Base-by-base conservation (phyloP, 1,284 basidiomycete genomes). In the Somion occarium region DNA sequence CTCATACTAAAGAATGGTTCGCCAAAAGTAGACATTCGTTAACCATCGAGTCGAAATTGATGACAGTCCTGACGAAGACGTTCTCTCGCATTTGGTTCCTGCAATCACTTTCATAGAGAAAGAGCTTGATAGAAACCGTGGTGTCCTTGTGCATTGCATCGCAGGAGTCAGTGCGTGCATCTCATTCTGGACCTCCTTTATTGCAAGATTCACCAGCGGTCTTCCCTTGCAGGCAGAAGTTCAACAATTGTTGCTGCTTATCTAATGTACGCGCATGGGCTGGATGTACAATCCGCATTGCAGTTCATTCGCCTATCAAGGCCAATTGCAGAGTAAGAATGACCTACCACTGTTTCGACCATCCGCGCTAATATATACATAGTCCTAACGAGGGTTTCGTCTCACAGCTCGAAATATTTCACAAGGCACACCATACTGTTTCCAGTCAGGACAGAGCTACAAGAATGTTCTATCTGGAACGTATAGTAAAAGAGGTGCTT, bases 91-190 rank as follows among this genome's bases (percentile, higher is more conserved):
- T 63, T 75, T 95, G 50, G 73, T 91, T 2, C 79, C 84, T 1
- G 82, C 85, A 1, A 88, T 92, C 48, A 80, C 85, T 0, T 92
- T 92, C 71, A 91, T 95, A 49, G 75, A 87, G 56, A 76, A 79
- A 12, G 87, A 91, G 56, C 69, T 93, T 2, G 77, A 84, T 60
- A 88, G 85, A 60, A 81, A 79, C 0, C 75, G 83, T 24, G 85
- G 86, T 1, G 86, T 95, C 0, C 72, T 94, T 15, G 88, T 94
- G 0, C 92, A 95, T 66, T 94, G 92, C 64, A 83, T 89, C 51
- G 91, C 90, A 22, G 91, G 91, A 22, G 78, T 92, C 69, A 92
- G 90, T 91, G 67, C 64, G 86, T 80, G 42, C 19, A 39, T 44
- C 26, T 27, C n/a, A n/a, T n/a, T n/a, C n/a, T n/a, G n/a, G n/a